Evolutionary conservation across 139 green algal species (phyloP).

Genomic region (Tetradesmus lagerheimii): DNA sequence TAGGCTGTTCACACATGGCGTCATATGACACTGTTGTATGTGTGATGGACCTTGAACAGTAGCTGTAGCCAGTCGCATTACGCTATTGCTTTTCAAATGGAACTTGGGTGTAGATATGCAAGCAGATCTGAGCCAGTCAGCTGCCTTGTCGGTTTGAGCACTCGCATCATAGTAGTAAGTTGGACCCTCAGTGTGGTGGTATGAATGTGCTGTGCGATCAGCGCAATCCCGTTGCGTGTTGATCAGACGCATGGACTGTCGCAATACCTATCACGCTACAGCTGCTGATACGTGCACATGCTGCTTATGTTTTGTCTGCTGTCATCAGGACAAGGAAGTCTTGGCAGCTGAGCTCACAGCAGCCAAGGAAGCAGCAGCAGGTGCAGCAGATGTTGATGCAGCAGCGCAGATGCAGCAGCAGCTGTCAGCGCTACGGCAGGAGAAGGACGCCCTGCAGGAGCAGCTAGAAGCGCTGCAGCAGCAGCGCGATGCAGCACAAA

Average conservation of each 20-base stretch:
- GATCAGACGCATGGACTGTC: too few species aligned
- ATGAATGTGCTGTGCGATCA: too few species aligned
- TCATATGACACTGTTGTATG: too few species aligned
- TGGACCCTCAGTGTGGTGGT: too few species aligned
- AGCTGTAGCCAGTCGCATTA: too few species aligned
- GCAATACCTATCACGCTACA: not conserved
- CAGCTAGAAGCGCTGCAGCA: slow-evolving; percentile 9
- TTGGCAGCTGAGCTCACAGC: slow-evolving; percentile 1
- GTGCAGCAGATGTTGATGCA: not conserved
- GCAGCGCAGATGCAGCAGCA: slow-evolving; percentile 21
- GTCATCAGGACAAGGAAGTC: not conserved
- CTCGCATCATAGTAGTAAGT: too few species aligned
- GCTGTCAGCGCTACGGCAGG: not conserved
- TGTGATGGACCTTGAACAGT: not conserved
- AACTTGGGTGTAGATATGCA: too few species aligned
- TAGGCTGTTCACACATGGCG: too few species aligned
- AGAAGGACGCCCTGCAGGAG: not conserved
- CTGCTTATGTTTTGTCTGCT: not conserved
- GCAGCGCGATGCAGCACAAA: not conserved
- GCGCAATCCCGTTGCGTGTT: too few species aligned
- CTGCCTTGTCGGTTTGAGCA: too few species aligned
- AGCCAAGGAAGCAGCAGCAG: slow-evolving; percentile 31
- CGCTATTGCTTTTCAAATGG: too few species aligned
- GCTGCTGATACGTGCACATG: not conserved
- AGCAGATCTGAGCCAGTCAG: too few species aligned